phyloP scores from a whole-genome alignment of 345 rosid genomes.

The Eucalyptus rudis region DNA sequence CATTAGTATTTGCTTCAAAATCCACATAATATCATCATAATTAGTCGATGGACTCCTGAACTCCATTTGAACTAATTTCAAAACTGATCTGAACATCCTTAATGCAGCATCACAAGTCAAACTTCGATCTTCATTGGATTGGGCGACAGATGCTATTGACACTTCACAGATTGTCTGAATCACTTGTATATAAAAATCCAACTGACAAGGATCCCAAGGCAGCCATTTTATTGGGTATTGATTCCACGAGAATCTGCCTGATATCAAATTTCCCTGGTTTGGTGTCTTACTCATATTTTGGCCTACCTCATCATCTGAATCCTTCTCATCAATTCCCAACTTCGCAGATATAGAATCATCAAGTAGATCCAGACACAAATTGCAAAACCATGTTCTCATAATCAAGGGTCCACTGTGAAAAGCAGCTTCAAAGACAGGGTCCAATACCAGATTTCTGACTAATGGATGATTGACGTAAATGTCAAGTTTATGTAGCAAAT shows the following conservation, averaged over 20 bases:
- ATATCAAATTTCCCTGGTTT: slow-evolving; percentile 1
- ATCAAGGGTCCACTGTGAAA: slow-evolving; percentile 14
- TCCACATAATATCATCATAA: slow-evolving; percentile 18
- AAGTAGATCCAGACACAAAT: slow-evolving; percentile 29
- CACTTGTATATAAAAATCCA: slow-evolving; percentile 20
- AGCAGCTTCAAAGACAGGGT: slow-evolving; percentile 33
- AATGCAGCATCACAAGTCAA: slow-evolving; percentile 19
- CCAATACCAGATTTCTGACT: slow-evolving; percentile 20
- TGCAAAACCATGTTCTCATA: slow-evolving; percentile 22
- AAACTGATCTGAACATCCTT: slow-evolving; percentile 34
- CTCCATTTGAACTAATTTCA: slow-evolving; percentile 28
- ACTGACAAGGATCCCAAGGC: slow-evolving; percentile 23
- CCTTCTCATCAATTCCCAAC: slow-evolving; percentile 1
- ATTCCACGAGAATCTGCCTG: slow-evolving; percentile 5
- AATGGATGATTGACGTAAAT: slow-evolving; percentile 9
- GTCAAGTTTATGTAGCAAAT: slow-evolving; percentile 44
- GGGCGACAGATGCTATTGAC: background rate
- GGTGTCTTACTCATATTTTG: background rate
- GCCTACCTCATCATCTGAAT: background rate
- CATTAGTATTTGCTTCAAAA: slow-evolving; percentile 19
- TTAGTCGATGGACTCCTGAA: slow-evolving; percentile 7
- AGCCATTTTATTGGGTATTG: slow-evolving; percentile 37
- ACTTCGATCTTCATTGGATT: slow-evolving; percentile 5
- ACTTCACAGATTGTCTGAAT: slow-evolving; percentile 12
- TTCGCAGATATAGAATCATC: slow-evolving; percentile 19